Conservation (phyloP, 2,329 filamentous ascomycete genomes). For the Phoma herbarum region DNA sequence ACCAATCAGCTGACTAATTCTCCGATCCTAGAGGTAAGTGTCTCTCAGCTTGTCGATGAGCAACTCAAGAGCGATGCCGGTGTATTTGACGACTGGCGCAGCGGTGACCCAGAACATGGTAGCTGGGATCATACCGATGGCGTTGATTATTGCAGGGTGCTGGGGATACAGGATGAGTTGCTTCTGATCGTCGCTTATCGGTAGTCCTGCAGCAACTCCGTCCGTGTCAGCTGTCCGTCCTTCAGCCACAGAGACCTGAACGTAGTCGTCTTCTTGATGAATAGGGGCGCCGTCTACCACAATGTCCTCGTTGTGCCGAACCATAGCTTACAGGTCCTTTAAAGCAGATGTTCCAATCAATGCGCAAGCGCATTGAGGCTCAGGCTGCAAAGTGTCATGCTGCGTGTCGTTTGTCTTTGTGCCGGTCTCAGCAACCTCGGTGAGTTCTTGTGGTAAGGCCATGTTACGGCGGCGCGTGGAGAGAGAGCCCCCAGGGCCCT, state of each 20-base stretch:
- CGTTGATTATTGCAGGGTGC: slow-evolving; percentile 36
- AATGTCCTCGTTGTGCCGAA: slow-evolving; percentile 27
- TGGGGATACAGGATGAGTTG: slow-evolving; percentile 20
- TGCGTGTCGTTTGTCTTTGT: background rate
- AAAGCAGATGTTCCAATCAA: slow-evolving; percentile 4
- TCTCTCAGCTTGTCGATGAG: slow-evolving; percentile 16
- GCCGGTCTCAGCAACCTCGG: slow-evolving; percentile 19
- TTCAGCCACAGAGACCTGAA: background rate
- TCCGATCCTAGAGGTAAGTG: slow-evolving; percentile 1
- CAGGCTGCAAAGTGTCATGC: background rate
- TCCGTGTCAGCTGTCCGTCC: background rate
- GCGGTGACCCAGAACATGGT: slow-evolving; percentile 38
- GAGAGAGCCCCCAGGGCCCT: slow-evolving; percentile 24
- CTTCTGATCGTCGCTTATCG: background rate
- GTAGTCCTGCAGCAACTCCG: background rate
- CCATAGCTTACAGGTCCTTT: slow-evolving; percentile 17
- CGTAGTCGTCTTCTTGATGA: background rate
- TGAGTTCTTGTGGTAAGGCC: slow-evolving; percentile 32
- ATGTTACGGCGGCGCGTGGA: slow-evolving; percentile 32
- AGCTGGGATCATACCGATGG: slow-evolving; percentile 37
- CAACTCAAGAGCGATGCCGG: slow-evolving; percentile 1
- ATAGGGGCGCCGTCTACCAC: background rate
- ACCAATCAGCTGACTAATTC: background rate
- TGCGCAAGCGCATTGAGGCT: background rate
- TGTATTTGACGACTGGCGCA: slow-evolving; percentile 18